Conservation (phyloP, 1,139 yeast species). For the Diutina ranongensis region DNA sequence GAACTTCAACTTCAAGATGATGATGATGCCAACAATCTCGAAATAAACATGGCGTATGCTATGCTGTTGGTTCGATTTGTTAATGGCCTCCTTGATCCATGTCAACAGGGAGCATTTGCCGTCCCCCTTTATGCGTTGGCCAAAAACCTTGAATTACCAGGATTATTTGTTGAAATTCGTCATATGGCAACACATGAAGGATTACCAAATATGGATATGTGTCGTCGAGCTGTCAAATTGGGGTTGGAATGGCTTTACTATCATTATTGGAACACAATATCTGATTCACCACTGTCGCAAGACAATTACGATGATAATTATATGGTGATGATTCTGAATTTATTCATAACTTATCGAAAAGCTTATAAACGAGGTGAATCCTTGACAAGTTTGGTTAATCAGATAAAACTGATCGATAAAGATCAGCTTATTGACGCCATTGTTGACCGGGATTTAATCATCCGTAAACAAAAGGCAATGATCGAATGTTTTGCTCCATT, state of each 20-base stretch:
- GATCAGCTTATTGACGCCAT: neutral
- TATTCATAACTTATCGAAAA: neutral
- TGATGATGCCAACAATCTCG: conserved; percentile 12
- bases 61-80: conserved; percentile 82
- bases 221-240: conserved; percentile 42
- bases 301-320: neutral
- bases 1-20: conserved; percentile 42
- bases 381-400: neutral
- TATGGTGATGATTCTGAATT: neutral
- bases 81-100: conserved; percentile 82
- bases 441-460: neutral
- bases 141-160: conserved; percentile 54
- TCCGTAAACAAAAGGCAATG: neutral
- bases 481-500: neutral
- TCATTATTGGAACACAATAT: conserved; percentile 52
- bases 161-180: conserved; percentile 78
- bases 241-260: conserved; percentile 70
- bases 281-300: neutral
- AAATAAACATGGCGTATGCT: conserved; percentile 44
- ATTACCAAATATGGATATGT: conserved; percentile 58
- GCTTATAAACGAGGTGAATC: neutral
- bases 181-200: conserved; percentile 89
- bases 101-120: conserved; percentile 70
- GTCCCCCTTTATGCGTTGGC: conserved; percentile 74
- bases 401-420: neutral